Conservation (phyloP, 805 yeast genomes). For the Candida tallmaniae region DNA sequence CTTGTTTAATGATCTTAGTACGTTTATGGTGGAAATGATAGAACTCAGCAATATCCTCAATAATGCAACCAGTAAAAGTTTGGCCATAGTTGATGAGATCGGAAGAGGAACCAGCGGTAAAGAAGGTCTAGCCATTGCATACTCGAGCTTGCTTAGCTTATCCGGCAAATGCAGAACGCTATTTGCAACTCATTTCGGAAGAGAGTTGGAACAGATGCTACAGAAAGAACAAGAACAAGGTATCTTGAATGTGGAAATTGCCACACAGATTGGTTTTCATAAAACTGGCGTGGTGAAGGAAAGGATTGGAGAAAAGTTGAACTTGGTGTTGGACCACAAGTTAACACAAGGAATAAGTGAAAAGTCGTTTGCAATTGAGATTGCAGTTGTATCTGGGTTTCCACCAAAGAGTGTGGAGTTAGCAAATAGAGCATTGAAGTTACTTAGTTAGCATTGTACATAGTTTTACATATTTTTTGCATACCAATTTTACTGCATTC, state of each 20-base stretch:
- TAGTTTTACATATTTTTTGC: too few relatives aligned
- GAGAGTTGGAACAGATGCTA: conserved; percentile 35
- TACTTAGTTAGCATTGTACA: too few relatives aligned
- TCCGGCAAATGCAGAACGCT: conserved; percentile 56
- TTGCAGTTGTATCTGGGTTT: conserved; percentile 77
- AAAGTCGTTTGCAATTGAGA: conserved; percentile 70
- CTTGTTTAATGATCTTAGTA: conserved; percentile 68
- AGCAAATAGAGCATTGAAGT: conserved; percentile 31
- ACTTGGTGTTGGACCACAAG: conserved; percentile 48
- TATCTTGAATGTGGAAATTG: conserved; percentile 8
- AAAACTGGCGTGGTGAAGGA: conserved; percentile 26
- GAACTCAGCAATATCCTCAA: conserved; percentile 61
- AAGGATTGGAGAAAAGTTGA: conserved; percentile 12
- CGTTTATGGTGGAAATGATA: conserved; percentile 79
- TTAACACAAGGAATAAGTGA: conserved; percentile 64
- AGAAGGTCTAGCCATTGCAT: conserved; percentile 86
- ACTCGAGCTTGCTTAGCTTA: conserved; percentile 61
- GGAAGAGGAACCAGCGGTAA: conserved; percentile 84
- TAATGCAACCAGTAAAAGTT: conserved; percentile 51
- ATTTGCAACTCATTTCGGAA: conserved; percentile 84
- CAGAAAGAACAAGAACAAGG: conserved; percentile 11
- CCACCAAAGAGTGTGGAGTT: conserved; percentile 53
- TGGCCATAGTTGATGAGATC: conserved; percentile 70
- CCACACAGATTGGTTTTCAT: conserved; percentile 22
- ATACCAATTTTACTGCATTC: too few relatives aligned